Conservation (phyloP, 2,329 filamentous ascomycete genomes). For the Mycosphaerella arachidis region DNA sequence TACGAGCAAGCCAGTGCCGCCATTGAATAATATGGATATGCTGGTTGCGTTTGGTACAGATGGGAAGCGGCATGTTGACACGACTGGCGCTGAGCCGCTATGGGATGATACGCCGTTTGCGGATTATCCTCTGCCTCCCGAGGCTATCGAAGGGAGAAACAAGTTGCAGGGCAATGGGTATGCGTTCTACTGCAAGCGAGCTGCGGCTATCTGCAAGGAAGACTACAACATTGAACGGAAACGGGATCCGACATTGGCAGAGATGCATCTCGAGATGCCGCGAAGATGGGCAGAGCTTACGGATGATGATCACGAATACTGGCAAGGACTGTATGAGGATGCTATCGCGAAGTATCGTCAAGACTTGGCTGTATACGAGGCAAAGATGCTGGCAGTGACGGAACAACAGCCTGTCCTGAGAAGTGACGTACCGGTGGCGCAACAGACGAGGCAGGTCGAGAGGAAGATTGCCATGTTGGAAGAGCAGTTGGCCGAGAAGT, state of each 20-base stretch:
- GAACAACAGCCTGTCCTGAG: conserved; percentile 23
- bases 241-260: conserved; percentile 26
- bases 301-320: conserved; percentile 24
- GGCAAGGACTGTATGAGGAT: conserved; percentile 28
- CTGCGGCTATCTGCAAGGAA: conserved; percentile 18
- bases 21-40: conserved; percentile 26
- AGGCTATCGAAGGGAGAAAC: conserved; percentile 18
- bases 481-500: conserved; percentile 28
- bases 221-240: conserved; percentile 25
- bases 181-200: conserved; percentile 27
- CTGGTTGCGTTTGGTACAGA: conserved; percentile 29
- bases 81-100: conserved; percentile 20
- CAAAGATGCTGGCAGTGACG: conserved; percentile 26
- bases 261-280: conserved; percentile 29
- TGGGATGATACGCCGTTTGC: conserved; percentile 22
- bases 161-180: conserved; percentile 26
- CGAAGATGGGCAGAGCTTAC: conserved; percentile 26
- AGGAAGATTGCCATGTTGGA: conserved; percentile 29
- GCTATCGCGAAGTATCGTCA: conserved; percentile 26
- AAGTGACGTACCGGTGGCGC: conserved; percentile 18
- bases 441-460: conserved; percentile 23
- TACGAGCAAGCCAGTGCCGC: conserved; percentile 23
- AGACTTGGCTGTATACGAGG: conserved; percentile 29
- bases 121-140: conserved; percentile 21
- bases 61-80: conserved; percentile 17